A percentile compares a stretch with the other conserved stretches of the same genome.
Conservation (phyloP, 306 rosid genomes). For the Datisca glomerata region DNA sequence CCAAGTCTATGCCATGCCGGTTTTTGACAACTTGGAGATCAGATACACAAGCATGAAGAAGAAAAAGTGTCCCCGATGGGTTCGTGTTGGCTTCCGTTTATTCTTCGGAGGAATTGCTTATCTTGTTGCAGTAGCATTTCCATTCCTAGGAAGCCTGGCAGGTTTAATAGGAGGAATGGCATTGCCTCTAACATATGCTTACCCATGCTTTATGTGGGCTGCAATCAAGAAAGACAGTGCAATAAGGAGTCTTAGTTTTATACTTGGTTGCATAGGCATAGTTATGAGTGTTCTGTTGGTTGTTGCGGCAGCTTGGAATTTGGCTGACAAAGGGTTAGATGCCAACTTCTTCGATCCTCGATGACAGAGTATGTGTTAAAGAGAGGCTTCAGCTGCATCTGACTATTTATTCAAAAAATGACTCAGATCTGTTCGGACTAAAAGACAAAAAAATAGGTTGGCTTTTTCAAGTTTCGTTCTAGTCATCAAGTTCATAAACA, state of each 20-base stretch:
- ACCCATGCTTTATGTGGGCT: constrained; percentile 81
- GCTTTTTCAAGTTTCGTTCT: too few species aligned
- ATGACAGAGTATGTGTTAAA: too few species aligned
- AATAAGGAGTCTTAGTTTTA: constrained; percentile 28
- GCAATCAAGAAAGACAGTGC: constrained; percentile 39
- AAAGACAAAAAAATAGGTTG: too few species aligned
- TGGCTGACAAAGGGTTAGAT: constrained; percentile 22
- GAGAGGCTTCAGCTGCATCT: too few species aligned
- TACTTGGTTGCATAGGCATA: constrained; percentile 48
- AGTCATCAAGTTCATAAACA: too few species aligned
- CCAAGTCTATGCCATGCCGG: constrained; percentile 53
- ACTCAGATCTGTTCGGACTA: too few species aligned
- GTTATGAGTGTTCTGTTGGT: constrained; percentile 27
- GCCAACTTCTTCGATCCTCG: constrained; percentile 61
- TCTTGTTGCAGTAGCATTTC: constrained; percentile 40
- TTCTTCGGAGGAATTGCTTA: constrained; percentile 42
- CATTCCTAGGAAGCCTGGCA: constrained; percentile 41
- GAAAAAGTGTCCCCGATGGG: constrained; percentile 19
- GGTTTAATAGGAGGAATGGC: constrained; percentile 41
- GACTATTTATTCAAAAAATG: too few species aligned
- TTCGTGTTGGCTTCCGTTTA: constrained; percentile 22
- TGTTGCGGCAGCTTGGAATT: constrained; percentile 30
- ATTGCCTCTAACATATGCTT: constrained; percentile 47
- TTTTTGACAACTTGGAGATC: constrained; percentile 49
- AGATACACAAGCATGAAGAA: constrained; percentile 32